Percentiles rank a stretch among this genome's conserved stretches.
phyloP scores from a whole-genome alignment of 176 grass and related monocot genomes.

The Eremochloa ophiuroides region DNA sequence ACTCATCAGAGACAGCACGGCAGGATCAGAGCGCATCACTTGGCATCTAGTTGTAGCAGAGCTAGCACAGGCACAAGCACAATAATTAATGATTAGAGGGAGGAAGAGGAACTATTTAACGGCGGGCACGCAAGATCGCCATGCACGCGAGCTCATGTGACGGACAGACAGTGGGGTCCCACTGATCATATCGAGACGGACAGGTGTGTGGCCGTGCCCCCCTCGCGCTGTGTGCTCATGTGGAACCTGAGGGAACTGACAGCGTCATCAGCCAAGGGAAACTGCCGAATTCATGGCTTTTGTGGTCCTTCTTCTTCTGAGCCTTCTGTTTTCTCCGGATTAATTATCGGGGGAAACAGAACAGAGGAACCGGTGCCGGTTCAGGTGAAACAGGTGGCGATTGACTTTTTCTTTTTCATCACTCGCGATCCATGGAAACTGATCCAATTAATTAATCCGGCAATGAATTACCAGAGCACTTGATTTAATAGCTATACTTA shows the following conservation, averaged over 20 bases:
- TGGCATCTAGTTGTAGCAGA: neutral
- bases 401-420: neutral
- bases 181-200: neutral
- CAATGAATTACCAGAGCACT: neutral
- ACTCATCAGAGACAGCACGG: neutral
- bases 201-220: too few species aligned
- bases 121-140: neutral
- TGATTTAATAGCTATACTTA: too few species aligned
- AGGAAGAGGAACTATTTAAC: neutral
- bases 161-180: neutral
- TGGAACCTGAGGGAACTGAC: neutral
- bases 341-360: neutral
- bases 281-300: neutral
- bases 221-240: too few species aligned
- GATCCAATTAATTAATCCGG: neutral
- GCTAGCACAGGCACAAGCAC: neutral
- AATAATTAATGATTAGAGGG: too few species aligned
- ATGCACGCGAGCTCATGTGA: constrained; percentile 18
- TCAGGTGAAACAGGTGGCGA: neutral
- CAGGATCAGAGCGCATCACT: neutral
- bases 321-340: neutral
- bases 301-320: neutral
- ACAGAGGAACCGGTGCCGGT: neutral
- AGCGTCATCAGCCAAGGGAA: too few species aligned
- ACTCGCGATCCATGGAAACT: neutral